phyloP scores from a whole-genome alignment of 73 alveolate genomes.

The Paramecium pentaurelia region DNA sequence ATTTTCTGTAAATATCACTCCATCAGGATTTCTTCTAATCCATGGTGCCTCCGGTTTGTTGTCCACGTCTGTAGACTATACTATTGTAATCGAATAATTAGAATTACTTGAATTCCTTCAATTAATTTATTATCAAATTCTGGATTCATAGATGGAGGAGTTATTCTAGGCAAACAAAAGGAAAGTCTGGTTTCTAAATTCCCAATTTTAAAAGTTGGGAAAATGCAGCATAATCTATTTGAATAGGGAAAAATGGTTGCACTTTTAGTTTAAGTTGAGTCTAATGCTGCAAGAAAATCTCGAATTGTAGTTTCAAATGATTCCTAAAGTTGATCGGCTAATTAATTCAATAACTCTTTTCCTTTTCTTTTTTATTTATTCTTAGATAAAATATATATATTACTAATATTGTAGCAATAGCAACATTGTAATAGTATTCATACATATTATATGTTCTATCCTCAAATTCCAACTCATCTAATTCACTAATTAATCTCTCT shows the following conservation, averaged over 20 bases:
- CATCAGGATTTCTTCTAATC: constrained; percentile 15
- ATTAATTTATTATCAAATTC: constrained; percentile 23
- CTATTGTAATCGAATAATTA: constrained; percentile 6
- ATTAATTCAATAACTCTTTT: constrained; percentile 20
- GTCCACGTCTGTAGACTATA: constrained; percentile 27
- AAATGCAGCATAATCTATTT: constrained; percentile 52
- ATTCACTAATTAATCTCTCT: constrained; percentile 31
- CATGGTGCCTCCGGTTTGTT: constrained; percentile 53
- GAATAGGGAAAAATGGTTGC: constrained; percentile 34
- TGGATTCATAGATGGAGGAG: constrained; percentile 44
- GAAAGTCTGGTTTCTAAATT: not conserved
- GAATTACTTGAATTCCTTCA: constrained; percentile 10
- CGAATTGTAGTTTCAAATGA: not conserved
- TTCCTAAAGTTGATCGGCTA: not conserved
- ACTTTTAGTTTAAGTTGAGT: not conserved
- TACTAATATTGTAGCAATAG: constrained; percentile 9
- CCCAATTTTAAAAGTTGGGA: constrained; percentile 44
- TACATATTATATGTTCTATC: constrained; percentile 60
- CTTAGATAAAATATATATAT: not conserved
- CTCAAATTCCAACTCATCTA: constrained; percentile 55
- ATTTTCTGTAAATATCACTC: constrained; percentile 35
- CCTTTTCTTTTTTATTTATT: constrained; percentile 29
- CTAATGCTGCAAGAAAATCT: not conserved
- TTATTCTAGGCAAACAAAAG: constrained; percentile 1
- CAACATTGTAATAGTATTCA: constrained; percentile 57